Percentiles rank a stretch among this genome's conserved stretches.
phyloP scores from a whole-genome alignment of 345 rosid species.

The Citrus maxima region DNA sequence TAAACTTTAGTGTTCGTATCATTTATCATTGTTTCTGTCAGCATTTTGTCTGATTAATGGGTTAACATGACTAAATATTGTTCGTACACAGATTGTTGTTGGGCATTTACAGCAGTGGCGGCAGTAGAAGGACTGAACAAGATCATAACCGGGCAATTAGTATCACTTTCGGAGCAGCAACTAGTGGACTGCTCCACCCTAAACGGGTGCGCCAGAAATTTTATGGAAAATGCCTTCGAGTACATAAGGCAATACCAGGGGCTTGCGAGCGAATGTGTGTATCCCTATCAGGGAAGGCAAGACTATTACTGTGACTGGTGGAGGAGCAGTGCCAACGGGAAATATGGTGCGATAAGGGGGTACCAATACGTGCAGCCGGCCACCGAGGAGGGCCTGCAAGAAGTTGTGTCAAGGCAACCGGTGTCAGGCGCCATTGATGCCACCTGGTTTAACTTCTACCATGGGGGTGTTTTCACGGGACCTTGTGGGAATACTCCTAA shows the following conservation, averaged over 20 bases:
- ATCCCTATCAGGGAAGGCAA: slow-evolving; percentile 20
- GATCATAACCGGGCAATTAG: slow-evolving; percentile 32
- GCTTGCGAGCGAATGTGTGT: slow-evolving; percentile 23
- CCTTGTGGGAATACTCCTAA: no score
- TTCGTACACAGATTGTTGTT: slow-evolving; percentile 35
- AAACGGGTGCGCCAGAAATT: slow-evolving; percentile 40
- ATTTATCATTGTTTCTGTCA: no score
- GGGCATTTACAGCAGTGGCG: slow-evolving; percentile 56
- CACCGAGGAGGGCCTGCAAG: slow-evolving; percentile 37
- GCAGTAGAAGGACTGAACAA: slow-evolving; percentile 40
- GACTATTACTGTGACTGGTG: slow-evolving; percentile 18
- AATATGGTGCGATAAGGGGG: slow-evolving; percentile 37
- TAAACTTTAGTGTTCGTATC: no score
- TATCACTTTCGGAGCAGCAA: slow-evolving; percentile 54
- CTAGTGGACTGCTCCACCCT: slow-evolving; percentile 46
- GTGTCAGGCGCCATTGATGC: slow-evolving; percentile 41
- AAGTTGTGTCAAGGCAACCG: slow-evolving; percentile 57
- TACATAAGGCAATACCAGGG: slow-evolving; percentile 28
- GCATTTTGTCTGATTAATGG: not conserved
- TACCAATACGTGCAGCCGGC: slow-evolving; percentile 36
- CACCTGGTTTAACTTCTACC: no score
- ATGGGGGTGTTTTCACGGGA: no score
- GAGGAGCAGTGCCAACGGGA: not conserved
- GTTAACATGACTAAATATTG: not conserved
- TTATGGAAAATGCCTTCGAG: slow-evolving; percentile 27